Evolutionary conservation across 352 stramenopile genomes (phyloP), one percentile per base, ranked within the genome.

Genomic region (Phytophthora cryptogea): DNA sequence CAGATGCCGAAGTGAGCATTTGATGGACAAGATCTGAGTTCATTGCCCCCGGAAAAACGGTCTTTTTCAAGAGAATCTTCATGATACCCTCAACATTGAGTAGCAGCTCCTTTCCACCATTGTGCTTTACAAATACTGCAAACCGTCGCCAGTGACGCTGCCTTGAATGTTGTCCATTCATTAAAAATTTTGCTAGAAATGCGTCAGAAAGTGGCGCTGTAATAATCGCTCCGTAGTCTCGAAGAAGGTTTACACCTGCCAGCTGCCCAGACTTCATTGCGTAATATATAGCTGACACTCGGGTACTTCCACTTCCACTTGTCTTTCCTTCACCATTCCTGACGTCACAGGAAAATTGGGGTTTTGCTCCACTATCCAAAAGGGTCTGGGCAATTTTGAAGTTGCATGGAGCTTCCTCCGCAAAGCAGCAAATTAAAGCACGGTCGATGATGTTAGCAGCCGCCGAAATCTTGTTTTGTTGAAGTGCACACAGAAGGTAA

Each of bases 11-110:
- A 26, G 48, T 71, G 4, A 85, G 43, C 59, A 85, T 61, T 20
- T 81, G 61, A 37, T 80, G 65, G 0, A 88, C 13, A 1, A 88
- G 37, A 32, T 85, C 66, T 28, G 72, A 33, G 47, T 83, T 85
- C 62, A 83, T 72, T 0, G 66, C 58, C 7, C 17, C 13, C 11
- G 39, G 10, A 31, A 68, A 74, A 31, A 66, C 33, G 7, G 59
- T 61, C 23, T 67, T 72, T 17, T 77, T 59, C 17, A 87, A 57
- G 8, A 89, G 45, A 5, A 68, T 52, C 8, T 47, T 56, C 75
- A 89, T 83, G 5, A 87, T 33, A 28, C 51, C 60, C 45, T 83
- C 72, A 5, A 83, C 66, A 28, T 83, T 61, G 5, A 80, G 20
- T n/a, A 88, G 44, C 2, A 64, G 54, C 44, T 76, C 32, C 8